Conservation (phyloP, 495 filamentous ascomycete genomes). For the Penicillium cinerascens region DNA sequence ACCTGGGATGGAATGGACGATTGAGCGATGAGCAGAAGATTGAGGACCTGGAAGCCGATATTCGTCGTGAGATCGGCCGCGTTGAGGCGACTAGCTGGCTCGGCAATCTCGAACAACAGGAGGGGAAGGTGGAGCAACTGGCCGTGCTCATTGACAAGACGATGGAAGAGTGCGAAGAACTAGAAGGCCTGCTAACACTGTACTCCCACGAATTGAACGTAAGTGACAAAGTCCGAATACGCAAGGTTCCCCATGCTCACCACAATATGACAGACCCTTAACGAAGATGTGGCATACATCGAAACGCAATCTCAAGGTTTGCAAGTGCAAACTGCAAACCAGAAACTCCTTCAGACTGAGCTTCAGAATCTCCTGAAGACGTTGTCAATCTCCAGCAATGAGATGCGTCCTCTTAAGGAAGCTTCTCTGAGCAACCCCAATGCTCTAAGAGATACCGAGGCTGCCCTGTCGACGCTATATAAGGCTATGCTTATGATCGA, state of each 20-base stretch:
- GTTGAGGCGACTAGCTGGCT: slow-evolving; percentile 94
- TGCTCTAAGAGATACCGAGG: slow-evolving; percentile 73
- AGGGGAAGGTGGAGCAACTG: slow-evolving; percentile 79
- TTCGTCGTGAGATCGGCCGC: slow-evolving; percentile 82
- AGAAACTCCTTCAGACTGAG: slow-evolving; percentile 88
- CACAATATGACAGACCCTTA: slow-evolving; percentile 61
- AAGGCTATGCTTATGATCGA: slow-evolving; percentile 96
- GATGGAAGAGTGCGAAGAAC: slow-evolving; percentile 89
- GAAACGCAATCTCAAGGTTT: slow-evolving; percentile 95
- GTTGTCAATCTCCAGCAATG: slow-evolving; percentile 73
- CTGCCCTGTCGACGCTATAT: slow-evolving; percentile 73
- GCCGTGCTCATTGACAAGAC: slow-evolving; percentile 80
- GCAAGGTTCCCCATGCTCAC: not conserved
- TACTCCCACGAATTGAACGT: slow-evolving; percentile 93
- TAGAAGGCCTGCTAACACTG: slow-evolving; percentile 87
- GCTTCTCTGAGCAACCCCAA: slow-evolving; percentile 67
- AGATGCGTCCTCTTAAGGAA: slow-evolving; percentile 68
- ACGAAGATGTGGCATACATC: slow-evolving; percentile 94
- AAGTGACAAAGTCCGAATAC: slow-evolving; percentile 32
- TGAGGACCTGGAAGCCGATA: slow-evolving; percentile 75
- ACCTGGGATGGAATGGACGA: slow-evolving; percentile 86
- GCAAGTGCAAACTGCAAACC: slow-evolving; percentile 95
- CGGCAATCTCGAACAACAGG: slow-evolving; percentile 80
- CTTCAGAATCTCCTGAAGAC: slow-evolving; percentile 76
- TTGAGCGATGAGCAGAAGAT: slow-evolving; percentile 67